Evolutionary conservation across 2,329 filamentous ascomycete species (phyloP).

Genomic region (Aureobasidium namibiae): DNA sequence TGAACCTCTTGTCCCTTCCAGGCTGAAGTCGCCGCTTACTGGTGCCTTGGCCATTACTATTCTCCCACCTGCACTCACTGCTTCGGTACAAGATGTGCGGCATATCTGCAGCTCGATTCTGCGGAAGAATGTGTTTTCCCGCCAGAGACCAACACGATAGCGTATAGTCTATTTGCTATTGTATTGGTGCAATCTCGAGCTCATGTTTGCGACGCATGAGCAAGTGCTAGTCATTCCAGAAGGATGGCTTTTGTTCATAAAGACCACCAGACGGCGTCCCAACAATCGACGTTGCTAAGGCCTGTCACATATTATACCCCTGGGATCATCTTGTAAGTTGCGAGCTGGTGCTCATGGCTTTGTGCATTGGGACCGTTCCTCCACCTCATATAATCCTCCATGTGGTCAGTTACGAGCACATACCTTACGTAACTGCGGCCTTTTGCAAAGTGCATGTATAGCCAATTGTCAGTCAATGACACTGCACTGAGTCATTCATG

Average conservation of each 20-base stretch:
- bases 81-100: not conserved
- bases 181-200: not conserved
- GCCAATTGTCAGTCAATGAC: not conserved
- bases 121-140: not conserved
- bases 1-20: not conserved
- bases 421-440: not conserved
- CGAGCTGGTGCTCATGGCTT: not conserved
- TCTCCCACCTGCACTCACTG: not conserved
- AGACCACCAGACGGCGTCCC: not conserved
- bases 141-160: not conserved
- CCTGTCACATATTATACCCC: not conserved
- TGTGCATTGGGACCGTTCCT: not conserved
- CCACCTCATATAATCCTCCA: no score
- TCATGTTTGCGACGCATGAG: not conserved
- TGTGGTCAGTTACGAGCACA: not conserved
- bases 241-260: not conserved
- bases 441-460: not conserved
- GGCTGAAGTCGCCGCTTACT: not conserved
- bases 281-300: not conserved
- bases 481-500: no score
- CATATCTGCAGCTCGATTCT: not conserved
- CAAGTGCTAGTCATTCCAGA: not conserved
- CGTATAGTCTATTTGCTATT: not conserved
- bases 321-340: not conserved
- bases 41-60: constrained; percentile 4